Conservation (phyloP, 2,329 filamentous ascomycete species). For the Stemphylium lycopersici region DNA sequence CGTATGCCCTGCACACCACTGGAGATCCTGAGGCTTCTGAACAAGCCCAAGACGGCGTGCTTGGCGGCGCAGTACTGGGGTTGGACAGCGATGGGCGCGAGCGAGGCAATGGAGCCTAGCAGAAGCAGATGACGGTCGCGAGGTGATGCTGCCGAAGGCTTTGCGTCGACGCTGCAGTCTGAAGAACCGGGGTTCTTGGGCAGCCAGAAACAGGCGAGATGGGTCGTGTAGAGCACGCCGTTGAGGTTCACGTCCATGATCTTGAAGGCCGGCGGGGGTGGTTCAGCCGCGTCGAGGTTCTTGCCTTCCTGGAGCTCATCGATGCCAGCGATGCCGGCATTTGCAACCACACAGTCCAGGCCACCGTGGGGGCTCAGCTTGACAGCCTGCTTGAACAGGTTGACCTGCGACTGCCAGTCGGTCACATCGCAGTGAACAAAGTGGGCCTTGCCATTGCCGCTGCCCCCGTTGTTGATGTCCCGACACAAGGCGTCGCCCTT, state of each 20-base stretch:
- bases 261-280: conserved; percentile 58
- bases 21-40: conserved; percentile 62
- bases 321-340: conserved; percentile 65
- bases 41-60: conserved; percentile 70
- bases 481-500: conserved; percentile 63
- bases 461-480: conserved; percentile 53
- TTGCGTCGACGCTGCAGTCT: conserved; percentile 38
- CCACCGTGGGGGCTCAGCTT: conserved; percentile 60
- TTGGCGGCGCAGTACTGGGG: conserved; percentile 67
- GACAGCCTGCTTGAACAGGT: conserved; percentile 66
- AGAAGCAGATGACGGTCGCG: conserved; percentile 67
- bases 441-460: conserved; percentile 55
- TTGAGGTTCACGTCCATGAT: conserved; percentile 68
- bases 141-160: conserved; percentile 30
- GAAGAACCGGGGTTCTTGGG: conserved; percentile 56
- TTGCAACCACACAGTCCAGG: conserved; percentile 69
- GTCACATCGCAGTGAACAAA: conserved; percentile 70
- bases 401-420: conserved; percentile 67
- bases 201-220: conserved; percentile 68
- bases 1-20: conserved; percentile 60
- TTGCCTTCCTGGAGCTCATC: conserved; percentile 56
- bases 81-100: conserved; percentile 50
- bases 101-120: conserved; percentile 66
- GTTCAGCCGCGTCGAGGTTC: conserved; percentile 54
- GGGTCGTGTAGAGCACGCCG: conserved; percentile 68